Conservation (phyloP, 495 filamentous ascomycete genomes). For the Aspergillus hancockii region DNA sequence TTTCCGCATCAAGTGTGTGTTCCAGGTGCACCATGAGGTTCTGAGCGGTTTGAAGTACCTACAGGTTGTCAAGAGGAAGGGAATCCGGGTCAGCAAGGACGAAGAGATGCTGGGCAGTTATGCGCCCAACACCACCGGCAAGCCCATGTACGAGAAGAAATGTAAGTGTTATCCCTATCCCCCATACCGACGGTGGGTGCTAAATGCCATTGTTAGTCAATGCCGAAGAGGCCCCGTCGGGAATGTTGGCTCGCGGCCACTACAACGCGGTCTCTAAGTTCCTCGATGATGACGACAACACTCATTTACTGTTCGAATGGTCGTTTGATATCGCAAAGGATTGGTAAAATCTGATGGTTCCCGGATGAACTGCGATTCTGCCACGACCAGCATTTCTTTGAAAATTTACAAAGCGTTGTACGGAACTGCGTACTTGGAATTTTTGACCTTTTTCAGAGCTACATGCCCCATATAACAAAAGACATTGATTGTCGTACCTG, state of each 20-base stretch:
- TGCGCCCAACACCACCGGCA: slow-evolving; percentile 82
- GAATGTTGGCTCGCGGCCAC: slow-evolving; percentile 81
- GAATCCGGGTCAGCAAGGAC: slow-evolving; percentile 81
- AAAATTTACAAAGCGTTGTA: slow-evolving; percentile 22
- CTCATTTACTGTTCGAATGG: slow-evolving; percentile 89
- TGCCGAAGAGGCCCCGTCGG: slow-evolving; percentile 83
- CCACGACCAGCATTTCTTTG: slow-evolving; percentile 16
- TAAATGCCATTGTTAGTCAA: slow-evolving; percentile 58
- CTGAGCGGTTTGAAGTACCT: slow-evolving; percentile 93
- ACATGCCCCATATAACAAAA: not conserved
- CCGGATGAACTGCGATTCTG: slow-evolving; percentile 5
- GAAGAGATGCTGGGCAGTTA: slow-evolving; percentile 98
- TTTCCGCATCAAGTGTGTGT: slow-evolving; percentile 89
- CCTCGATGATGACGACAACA: slow-evolving; percentile 86
- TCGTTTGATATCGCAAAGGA: slow-evolving; percentile 92
- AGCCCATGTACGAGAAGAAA: slow-evolving; percentile 81
- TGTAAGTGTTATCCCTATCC: slow-evolving; percentile 59
- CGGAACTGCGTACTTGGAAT: slow-evolving; percentile 17
- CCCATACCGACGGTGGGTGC: not conserved
- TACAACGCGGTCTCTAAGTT: slow-evolving; percentile 87
- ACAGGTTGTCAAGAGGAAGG: slow-evolving; percentile 86
- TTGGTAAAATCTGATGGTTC: slow-evolving; percentile 55
- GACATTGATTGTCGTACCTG: slow-evolving; percentile 1
- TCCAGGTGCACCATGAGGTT: slow-evolving; percentile 95
- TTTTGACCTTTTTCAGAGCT: slow-evolving; percentile 7